These are phyloP conservation scores for Sordariomycetes sp. DNA, from an alignment of 2,329 filamentous ascomycete genomes.

Conservation along the genomic window DNA sequence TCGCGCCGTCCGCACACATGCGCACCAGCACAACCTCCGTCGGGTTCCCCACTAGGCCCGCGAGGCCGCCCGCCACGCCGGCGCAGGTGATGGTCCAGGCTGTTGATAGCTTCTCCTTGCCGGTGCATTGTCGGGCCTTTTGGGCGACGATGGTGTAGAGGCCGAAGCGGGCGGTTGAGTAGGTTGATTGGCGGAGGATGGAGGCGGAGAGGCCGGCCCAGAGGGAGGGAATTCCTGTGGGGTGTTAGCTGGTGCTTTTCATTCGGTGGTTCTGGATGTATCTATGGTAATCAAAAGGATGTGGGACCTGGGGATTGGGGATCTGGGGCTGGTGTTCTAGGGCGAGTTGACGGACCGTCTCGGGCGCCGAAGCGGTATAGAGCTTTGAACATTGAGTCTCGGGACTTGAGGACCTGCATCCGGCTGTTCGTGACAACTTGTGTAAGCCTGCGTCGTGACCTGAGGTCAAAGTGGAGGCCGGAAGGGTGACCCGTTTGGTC, in stretches of 20 bases:
- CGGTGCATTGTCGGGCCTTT: slow-evolving; percentile 13
- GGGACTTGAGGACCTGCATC: slow-evolving; percentile 28
- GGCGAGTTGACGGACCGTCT: slow-evolving; percentile 17
- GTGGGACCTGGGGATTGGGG: too few relatives aligned
- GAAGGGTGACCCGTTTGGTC: not conserved
- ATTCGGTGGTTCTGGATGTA: not conserved
- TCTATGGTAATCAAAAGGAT: not conserved
- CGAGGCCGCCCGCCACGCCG: slow-evolving; percentile 24
- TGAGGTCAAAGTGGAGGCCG: not conserved
- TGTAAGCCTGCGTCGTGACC: not conserved
- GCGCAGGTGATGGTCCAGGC: slow-evolving; percentile 22
- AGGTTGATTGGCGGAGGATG: slow-evolving; percentile 27
- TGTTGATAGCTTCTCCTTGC: slow-evolving; percentile 16
- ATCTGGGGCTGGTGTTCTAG: not conserved
- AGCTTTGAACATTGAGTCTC: slow-evolving; percentile 23
- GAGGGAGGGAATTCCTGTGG: slow-evolving; percentile 21
- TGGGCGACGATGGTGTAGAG: slow-evolving; percentile 14
- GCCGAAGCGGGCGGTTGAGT: slow-evolving; percentile 29
- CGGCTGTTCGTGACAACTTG: slow-evolving; percentile 14
- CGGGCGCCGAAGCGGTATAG: slow-evolving; percentile 21
- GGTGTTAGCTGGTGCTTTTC: not conserved
- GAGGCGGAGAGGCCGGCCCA: slow-evolving; percentile 29
- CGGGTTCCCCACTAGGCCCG: slow-evolving; percentile 29
- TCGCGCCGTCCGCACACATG: slow-evolving; percentile 31
- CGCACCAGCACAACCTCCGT: slow-evolving; percentile 28